A percentile compares a stretch with the other conserved stretches of the same genome.
Conservation (phyloP, 208 protist species). For the Leishmania tarentolae region DNA sequence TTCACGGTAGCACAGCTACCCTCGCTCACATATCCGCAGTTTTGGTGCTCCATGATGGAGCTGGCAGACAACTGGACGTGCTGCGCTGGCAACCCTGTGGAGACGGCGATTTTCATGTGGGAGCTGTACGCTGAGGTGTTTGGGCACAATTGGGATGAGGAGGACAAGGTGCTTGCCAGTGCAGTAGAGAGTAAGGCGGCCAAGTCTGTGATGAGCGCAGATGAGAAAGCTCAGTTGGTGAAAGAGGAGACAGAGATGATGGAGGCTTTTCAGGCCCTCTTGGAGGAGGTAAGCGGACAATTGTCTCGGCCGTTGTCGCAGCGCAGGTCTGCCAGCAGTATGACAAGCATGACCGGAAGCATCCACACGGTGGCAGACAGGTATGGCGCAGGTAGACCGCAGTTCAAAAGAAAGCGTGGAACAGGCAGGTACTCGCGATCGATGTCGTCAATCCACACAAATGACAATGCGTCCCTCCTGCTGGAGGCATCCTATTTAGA, state of each 20-base stretch:
- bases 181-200: slow-evolving; percentile 36
- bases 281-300: slow-evolving; percentile 36
- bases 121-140: slow-evolving; percentile 89
- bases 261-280: slow-evolving; percentile 47
- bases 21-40: slow-evolving; percentile 75
- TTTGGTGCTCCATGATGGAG: slow-evolving; percentile 87
- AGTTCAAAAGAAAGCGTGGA: not conserved
- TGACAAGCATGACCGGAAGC: not conserved
- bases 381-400: not conserved
- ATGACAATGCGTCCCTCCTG: slow-evolving; percentile 1
- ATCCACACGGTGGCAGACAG: not conserved
- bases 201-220: slow-evolving; percentile 16
- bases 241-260: slow-evolving; percentile 36
- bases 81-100: slow-evolving; percentile 56
- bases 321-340: slow-evolving; percentile 3
- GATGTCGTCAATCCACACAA: not conserved
- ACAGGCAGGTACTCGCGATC: not conserved
- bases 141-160: slow-evolving; percentile 72
- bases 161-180: slow-evolving; percentile 50
- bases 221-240: slow-evolving; percentile 20
- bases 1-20: slow-evolving; percentile 50
- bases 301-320: slow-evolving; percentile 10
- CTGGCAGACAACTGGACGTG: slow-evolving; percentile 89
- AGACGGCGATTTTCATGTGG: slow-evolving; percentile 75
- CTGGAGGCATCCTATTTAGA: slow-evolving; percentile 15